Evolutionary conservation across 169 alveolate species (phyloP), one percentile per base, ranked within the genome.

Genomic region (Amoebophrya sp.): DNA sequence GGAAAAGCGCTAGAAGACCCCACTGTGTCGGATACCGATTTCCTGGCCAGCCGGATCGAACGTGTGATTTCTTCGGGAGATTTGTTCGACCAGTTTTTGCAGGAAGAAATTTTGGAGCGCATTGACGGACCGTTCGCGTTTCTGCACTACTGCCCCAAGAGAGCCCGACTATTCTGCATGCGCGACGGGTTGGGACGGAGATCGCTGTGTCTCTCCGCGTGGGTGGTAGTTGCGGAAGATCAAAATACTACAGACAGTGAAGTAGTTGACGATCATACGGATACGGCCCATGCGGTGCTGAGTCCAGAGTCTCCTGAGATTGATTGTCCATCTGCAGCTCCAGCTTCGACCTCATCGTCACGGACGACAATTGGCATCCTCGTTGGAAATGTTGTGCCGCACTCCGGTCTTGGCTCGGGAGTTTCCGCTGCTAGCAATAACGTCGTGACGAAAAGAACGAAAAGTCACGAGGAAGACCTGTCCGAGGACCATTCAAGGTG

Each of bases 71-170:
- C 48, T 42, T 42, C 48, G 4, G 48, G 13, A 7, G 48, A 4
- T 42, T 42, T 42, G 20, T 42, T 42, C 48, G 48, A 42, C 48
- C 20, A 42, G 48, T 13, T 42, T 4, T 13, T 42, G 4, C 48
- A 42, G 48, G 13, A 42, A 42, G 20, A 58, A n/a, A n/a, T 42
- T 41, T n/a, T 88, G 90, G 78, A 43, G 0, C n/a, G 78, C 0
- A 26, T 88, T 15, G 34, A 88, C 18, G 90, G 90, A 0, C 90
- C 90, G 13, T 88, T 88, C 48, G 90, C 90, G 69, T 88, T 88
- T 39, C 70, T 88, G 26, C 50, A n/a, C 43, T 88, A 29, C 78
- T 45, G 58, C 31, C 41, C 26, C 2, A 31, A 39, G 38, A 2
- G 41, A 18, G 67, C 39, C 20, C 41, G 58, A 39, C 40, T 88